Evolutionary conservation across 495 filamentous ascomycete genomes (phyloP).

Genomic region (Sabuloglossum arenarium): DNA sequence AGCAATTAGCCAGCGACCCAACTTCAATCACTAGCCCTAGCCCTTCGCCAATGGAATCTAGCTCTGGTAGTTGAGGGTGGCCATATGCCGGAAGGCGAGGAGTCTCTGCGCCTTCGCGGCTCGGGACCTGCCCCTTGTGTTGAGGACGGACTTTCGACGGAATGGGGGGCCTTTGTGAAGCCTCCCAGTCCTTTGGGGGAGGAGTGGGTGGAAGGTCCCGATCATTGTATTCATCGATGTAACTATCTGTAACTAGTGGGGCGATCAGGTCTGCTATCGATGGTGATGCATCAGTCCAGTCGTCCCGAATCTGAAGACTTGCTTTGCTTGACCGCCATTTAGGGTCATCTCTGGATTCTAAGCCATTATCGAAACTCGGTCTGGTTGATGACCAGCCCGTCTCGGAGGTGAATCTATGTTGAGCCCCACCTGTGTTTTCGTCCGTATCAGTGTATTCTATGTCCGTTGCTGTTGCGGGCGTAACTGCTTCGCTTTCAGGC

Average conservation of each 20-base stretch:
- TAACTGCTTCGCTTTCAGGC: not conserved
- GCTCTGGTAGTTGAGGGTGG: conserved; percentile 15
- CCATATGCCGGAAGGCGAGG: conserved; percentile 2
- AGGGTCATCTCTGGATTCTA: not conserved
- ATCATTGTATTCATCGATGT: not conserved
- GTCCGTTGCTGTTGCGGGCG: not conserved
- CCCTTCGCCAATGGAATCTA: conserved; percentile 15
- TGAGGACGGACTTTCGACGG: not conserved
- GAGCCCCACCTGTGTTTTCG: not conserved
- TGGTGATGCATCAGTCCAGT: conserved; percentile 33
- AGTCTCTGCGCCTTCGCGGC: not conserved
- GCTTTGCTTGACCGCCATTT: conserved; percentile 15
- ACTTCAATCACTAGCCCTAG: conserved; percentile 24
- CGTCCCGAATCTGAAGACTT: conserved; percentile 26
- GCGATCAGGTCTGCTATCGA: conserved; percentile 31
- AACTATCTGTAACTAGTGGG: not conserved
- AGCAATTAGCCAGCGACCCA: conserved; percentile 14
- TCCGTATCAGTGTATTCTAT: conserved; percentile 2
- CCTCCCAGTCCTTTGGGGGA: conserved; percentile 12
- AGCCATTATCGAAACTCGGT: conserved; percentile 5
- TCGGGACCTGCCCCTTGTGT: not conserved
- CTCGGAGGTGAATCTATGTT: not conserved
- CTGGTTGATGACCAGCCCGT: conserved; percentile 5
- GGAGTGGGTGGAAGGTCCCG: conserved; percentile 21
- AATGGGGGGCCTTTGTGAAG: not conserved